Evolutionary conservation across 139 green algal species (phyloP).

Genomic region (Picochlorum sp.): DNA sequence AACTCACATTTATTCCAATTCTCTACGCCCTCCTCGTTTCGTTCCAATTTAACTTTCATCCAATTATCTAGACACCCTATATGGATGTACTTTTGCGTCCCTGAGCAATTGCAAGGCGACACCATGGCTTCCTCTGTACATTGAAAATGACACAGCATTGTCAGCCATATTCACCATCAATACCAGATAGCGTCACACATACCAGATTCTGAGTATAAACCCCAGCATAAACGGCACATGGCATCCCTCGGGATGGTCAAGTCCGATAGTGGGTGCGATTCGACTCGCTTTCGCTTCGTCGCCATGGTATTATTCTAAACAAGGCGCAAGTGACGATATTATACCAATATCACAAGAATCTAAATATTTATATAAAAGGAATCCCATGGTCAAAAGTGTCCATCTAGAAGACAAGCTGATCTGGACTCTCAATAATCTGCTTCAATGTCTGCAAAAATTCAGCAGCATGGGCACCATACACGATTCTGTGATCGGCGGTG

Average conservation of each 20-base stretch:
- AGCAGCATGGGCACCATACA: conserved; percentile 91
- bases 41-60: conserved; percentile 3
- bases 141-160: too few relatives aligned
- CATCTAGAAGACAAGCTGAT: conserved; percentile 63
- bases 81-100: conserved; percentile 18
- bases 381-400: neutral
- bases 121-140: conserved; percentile 12
- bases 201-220: neutral
- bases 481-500: conserved; percentile 91
- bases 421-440: conserved; percentile 79
- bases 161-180: neutral
- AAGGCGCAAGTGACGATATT: too few relatives aligned
- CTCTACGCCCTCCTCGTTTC: neutral
- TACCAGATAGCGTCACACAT: neutral
- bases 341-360: too few relatives aligned
- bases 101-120: conserved; percentile 17
- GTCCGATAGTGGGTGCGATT: too few relatives aligned
- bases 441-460: conserved; percentile 89
- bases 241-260: neutral
- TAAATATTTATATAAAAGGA: neutral
- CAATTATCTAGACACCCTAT: conserved; percentile 19
- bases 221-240: neutral
- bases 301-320: too few relatives aligned
- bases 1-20: conserved; percentile 11
- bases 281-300: too few relatives aligned